Conservation (phyloP, 257 asterid genomes). For the Solanum sejunctum region DNA sequence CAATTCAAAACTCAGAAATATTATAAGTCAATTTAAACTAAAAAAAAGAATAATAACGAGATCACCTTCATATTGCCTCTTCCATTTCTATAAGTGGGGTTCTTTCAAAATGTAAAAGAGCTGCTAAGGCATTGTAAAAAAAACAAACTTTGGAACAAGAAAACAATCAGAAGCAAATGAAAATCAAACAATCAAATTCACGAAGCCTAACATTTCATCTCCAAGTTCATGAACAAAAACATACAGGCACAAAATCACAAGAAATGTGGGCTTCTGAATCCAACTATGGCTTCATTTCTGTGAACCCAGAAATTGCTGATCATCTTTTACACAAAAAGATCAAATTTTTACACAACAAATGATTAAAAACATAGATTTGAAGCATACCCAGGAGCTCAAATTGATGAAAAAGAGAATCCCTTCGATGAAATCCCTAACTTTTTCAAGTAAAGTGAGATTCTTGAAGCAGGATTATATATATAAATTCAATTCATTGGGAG, state of each 20-base stretch:
- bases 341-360: neutral
- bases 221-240: neutral
- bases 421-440: neutral
- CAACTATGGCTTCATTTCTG: neutral
- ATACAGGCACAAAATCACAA: neutral
- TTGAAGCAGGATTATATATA: neutral
- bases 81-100: neutral
- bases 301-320: neutral
- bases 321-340: neutral
- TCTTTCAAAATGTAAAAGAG: neutral
- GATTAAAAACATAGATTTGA: neutral
- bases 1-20: neutral
- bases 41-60: neutral
- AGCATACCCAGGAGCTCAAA: constrained; percentile 8
- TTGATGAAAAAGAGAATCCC: neutral
- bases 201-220: neutral
- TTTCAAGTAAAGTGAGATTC: neutral
- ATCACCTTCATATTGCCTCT: neutral
- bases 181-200: neutral
- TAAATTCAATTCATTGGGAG: neutral
- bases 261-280: neutral
- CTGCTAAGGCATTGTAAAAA: neutral
- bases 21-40: neutral
- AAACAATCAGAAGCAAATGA: neutral
- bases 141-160: neutral